Conservation (phyloP, 129 eudicot species). For the Dittrichia graveolens region DNA sequence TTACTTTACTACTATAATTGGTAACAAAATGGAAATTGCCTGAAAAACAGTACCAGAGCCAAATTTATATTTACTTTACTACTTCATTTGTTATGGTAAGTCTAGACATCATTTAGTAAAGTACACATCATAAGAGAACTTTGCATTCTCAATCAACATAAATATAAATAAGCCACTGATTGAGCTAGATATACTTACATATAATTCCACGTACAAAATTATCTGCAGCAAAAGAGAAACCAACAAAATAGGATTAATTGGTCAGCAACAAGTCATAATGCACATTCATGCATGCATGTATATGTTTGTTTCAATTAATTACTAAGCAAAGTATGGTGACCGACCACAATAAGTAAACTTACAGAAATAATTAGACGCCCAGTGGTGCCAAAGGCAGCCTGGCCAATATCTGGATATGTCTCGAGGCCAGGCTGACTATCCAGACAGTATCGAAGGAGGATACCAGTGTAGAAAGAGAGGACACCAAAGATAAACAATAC, state of each 20-base stretch:
- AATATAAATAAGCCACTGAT: not conserved
- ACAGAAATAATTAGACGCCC: conserved; percentile 79
- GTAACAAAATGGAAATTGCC: not conserved
- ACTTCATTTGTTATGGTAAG: not conserved
- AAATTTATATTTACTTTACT: not conserved
- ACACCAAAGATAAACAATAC: conserved; percentile 58
- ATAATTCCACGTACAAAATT: conserved; percentile 77
- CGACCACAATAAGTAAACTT: conserved; percentile 32
- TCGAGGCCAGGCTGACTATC: conserved; percentile 93
- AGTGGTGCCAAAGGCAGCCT: conserved; percentile 81
- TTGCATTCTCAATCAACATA: not conserved
- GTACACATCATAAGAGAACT: not conserved
- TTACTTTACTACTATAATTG: too few species aligned
- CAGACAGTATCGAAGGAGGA: conserved; percentile 76
- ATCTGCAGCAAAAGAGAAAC: conserved; percentile 62
- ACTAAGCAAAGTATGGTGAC: not conserved
- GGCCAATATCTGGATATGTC: conserved; percentile 95
- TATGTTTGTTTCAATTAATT: not conserved
- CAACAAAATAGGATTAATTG: conserved; percentile 15
- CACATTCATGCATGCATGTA: not conserved
- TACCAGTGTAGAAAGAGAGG: conserved; percentile 86
- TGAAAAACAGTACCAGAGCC: not conserved
- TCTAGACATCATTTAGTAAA: not conserved
- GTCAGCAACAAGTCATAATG: conserved; percentile 27
- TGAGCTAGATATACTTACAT: conserved; percentile 63